phyloP scores from a whole-genome alignment of 208 protist species.

The Phytomonas francai region DNA sequence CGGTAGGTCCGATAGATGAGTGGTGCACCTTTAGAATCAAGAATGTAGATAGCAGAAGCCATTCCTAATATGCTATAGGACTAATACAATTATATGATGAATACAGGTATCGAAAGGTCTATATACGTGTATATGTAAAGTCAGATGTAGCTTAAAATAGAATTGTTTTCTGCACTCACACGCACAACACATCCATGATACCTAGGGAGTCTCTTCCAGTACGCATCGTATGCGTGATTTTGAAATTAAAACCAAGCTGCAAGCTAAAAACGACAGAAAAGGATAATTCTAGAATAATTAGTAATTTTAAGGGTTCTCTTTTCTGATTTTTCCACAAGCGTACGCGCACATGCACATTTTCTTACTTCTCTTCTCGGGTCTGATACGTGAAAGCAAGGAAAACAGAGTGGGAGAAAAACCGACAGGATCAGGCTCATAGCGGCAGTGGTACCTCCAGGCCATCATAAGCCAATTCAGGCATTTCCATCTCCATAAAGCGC shows the following conservation, averaged over 20 bases:
- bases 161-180: neutral
- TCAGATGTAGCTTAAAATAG: neutral
- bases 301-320: no score
- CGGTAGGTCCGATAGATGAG: slow-evolving; percentile 95
- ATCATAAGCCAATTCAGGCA: slow-evolving; percentile 72
- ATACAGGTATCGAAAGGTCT: neutral
- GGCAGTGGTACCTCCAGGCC: slow-evolving; percentile 36
- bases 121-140: neutral
- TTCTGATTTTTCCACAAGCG: neutral
- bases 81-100: slow-evolving; percentile 4
- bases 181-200: neutral
- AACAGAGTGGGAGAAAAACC: neutral
- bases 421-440: slow-evolving; percentile 14
- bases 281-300: neutral
- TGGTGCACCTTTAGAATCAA: slow-evolving; percentile 92
- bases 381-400: neutral
- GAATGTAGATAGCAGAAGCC: slow-evolving; percentile 90
- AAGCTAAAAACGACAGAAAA: neutral
- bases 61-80: slow-evolving; percentile 24
- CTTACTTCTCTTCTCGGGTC: neutral
- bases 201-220: neutral
- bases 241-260: neutral
- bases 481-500: slow-evolving; percentile 15
- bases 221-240: neutral
- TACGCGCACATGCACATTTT: neutral